phyloP scores from a whole-genome alignment of 2,329 filamentous ascomycete species.

The Fonsecaea erecta region DNA sequence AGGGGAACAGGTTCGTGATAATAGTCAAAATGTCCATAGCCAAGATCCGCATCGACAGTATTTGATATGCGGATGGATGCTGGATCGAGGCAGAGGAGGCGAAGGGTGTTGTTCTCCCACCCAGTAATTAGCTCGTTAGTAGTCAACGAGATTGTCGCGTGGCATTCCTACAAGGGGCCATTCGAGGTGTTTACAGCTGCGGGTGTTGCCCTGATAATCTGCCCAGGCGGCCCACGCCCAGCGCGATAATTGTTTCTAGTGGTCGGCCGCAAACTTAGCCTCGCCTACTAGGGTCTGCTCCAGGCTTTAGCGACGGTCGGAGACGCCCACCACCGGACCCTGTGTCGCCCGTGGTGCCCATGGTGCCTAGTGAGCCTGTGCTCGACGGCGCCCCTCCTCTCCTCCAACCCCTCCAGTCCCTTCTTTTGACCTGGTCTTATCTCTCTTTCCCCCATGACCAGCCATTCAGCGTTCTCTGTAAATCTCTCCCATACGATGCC shows the following conservation, averaged over 20 bases:
- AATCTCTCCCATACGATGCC: conserved; percentile 2
- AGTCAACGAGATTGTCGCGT: neutral
- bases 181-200: neutral
- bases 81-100: neutral
- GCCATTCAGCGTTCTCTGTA: conserved; percentile 23
- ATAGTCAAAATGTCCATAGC: neutral
- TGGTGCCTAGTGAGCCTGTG: no score
- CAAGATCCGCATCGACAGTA: neutral
- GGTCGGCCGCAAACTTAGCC: conserved; percentile 3
- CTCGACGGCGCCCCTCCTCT: conserved; percentile 6
- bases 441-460: conserved; percentile 26
- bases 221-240: neutral
- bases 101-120: neutral
- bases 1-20: neutral
- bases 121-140: neutral
- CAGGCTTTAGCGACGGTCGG: neutral
- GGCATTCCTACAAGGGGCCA: neutral
- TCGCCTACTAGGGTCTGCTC: neutral
- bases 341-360: no score
- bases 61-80: neutral
- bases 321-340: neutral
- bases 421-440: conserved; percentile 25
- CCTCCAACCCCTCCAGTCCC: neutral
- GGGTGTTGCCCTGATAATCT: neutral
- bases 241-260: conserved; percentile 19